Conservation (phyloP, 352 stramenopile species). For the Pythium aquatile region DNA sequence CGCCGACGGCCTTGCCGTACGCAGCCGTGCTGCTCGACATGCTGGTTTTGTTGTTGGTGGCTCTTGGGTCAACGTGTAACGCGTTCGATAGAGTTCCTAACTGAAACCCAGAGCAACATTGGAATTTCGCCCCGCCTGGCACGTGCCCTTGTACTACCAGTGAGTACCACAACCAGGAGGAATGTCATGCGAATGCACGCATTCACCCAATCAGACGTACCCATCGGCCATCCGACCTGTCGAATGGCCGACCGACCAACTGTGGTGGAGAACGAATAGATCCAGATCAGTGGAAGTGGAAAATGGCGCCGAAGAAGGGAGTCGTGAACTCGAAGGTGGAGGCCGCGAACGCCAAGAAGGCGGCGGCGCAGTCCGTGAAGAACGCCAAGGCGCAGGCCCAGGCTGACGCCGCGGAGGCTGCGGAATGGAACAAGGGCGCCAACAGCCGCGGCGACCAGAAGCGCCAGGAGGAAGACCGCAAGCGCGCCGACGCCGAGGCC, state of each 20-base stretch:
- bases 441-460: slow-evolving; percentile 43
- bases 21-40: slow-evolving; percentile 23
- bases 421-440: slow-evolving; percentile 59
- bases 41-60: background rate
- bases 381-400: slow-evolving; percentile 48
- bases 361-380: slow-evolving; percentile 48
- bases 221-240: slow-evolving; percentile 13
- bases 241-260: background rate
- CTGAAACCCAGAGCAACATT: slow-evolving; percentile 1
- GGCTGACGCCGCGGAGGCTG: slow-evolving; percentile 39
- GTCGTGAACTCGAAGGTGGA: slow-evolving; percentile 69
- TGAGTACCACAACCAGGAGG: background rate
- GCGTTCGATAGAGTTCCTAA: slow-evolving; percentile 22
- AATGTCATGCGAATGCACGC: slow-evolving; percentile 23
- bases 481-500: slow-evolving; percentile 55
- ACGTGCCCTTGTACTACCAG: background rate
- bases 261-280: slow-evolving; percentile 4
- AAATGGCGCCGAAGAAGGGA: slow-evolving; percentile 49
- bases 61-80: background rate
- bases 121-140: slow-evolving; percentile 15
- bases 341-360: slow-evolving; percentile 73
- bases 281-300: background rate
- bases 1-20: slow-evolving; percentile 71
- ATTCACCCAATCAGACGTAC: slow-evolving; percentile 18
- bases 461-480: slow-evolving; percentile 59